Conservation (phyloP, 208 protist species). For the Crithidia fasciculata region DNA sequence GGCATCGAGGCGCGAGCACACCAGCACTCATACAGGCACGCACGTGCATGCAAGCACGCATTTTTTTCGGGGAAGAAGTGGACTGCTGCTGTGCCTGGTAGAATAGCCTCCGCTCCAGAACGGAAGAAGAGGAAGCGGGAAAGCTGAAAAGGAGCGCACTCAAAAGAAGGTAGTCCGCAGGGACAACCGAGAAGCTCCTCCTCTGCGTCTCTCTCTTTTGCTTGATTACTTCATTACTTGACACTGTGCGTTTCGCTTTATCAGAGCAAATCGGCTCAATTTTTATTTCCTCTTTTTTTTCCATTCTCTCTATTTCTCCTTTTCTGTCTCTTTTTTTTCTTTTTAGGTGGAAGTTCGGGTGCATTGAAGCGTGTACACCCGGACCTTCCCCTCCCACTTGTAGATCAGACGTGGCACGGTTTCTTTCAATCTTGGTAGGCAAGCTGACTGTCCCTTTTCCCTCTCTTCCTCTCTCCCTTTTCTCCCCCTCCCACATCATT, state of each 20-base stretch:
- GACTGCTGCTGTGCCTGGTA: too few species aligned
- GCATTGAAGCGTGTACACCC: too few species aligned
- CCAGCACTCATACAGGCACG: background rate
- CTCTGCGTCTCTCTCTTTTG: background rate
- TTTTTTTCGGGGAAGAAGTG: background rate
- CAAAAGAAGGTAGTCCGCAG: too few species aligned
- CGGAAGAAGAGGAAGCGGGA: too few species aligned
- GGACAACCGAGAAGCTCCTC: too few species aligned
- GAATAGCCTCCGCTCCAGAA: too few species aligned
- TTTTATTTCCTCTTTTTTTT: background rate
- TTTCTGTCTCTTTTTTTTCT: background rate
- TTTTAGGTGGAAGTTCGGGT: background rate
- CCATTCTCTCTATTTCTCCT: background rate
- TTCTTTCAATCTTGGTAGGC: too few species aligned
- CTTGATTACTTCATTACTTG: background rate
- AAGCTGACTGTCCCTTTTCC: background rate
- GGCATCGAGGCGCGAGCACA: background rate
- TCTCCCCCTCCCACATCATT: background rate
- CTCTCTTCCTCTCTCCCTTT: conserved; percentile 11
- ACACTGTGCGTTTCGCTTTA: background rate
- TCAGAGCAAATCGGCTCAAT: background rate
- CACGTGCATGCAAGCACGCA: background rate
- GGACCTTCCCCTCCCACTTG: too few species aligned
- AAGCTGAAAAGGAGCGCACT: too few species aligned
- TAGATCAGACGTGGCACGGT: too few species aligned